Evolutionary conservation across 2,329 filamentous ascomycete genomes (phyloP).

Genomic region (Leptoxyphium fumago): DNA sequence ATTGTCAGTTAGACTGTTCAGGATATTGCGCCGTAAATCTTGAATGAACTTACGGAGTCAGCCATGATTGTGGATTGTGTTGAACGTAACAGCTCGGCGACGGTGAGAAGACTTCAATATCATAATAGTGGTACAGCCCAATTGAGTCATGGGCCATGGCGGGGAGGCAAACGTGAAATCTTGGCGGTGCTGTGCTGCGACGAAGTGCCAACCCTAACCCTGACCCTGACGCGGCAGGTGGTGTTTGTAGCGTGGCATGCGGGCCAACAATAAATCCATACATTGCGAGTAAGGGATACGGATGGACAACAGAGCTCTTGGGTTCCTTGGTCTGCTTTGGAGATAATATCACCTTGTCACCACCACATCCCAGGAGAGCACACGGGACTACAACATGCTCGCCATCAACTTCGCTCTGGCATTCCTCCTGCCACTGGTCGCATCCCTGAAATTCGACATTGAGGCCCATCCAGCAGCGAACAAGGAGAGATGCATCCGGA

Average conservation of each 20-base stretch:
- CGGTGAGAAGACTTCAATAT: too few species aligned
- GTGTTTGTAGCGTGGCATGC: too few species aligned
- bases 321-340: too few species aligned
- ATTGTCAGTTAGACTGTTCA: constrained; percentile 21
- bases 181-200: not conserved
- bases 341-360: too few species aligned
- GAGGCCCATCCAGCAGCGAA: constrained; percentile 52
- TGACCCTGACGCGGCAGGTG: not conserved
- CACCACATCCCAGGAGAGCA: too few species aligned
- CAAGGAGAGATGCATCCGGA: constrained; percentile 82
- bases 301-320: too few species aligned
- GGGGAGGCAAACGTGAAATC: not conserved
- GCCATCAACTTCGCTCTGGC: constrained; percentile 24
- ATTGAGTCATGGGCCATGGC: not conserved
- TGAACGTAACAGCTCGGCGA: too few species aligned
- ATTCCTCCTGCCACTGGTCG: constrained; percentile 26
- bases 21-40: too few species aligned
- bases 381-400: constrained; percentile 4
- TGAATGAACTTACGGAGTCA: constrained; percentile 22
- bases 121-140: not conserved
- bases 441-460: constrained; percentile 88
- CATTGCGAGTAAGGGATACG: too few species aligned
- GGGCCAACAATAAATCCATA: too few species aligned
- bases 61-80: constrained; percentile 34
- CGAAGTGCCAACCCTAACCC: not conserved